Base-by-base conservation (phyloP, 2,329 filamentous ascomycete species). In the Nemania sp. region DNA sequence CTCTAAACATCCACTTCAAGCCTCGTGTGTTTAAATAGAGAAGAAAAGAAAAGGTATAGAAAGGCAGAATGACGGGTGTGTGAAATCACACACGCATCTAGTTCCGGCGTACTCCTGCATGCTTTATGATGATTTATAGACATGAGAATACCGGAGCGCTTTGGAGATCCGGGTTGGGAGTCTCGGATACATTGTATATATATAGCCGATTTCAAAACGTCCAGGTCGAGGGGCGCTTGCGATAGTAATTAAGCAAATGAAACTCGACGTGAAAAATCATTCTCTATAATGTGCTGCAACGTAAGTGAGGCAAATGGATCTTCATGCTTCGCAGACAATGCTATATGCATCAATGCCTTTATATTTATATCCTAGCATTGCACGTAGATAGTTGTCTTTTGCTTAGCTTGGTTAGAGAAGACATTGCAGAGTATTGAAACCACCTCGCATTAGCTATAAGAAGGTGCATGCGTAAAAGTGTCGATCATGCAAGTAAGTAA, bases 1-100 rank as follows among this genome's bases (percentile, higher is more conserved):
- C 63, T 14, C 54, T 73, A 55, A 70, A 68, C 34, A 64, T 73
- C 11, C 59, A 66, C 52, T 53, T 67, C 52, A 63, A 54, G 17
- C 61, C 61, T 12, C 57, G 57, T 24, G 57, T 59, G 33, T 59
- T 59, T 57, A 49, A 58, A 42, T 24, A 46, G 17, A 42, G 14
- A 24, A 28, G 30, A 19, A 26, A 43, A 26, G n/a, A 11, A 46
- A 31, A 41, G 31, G n/a, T 20, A 40, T 34, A 33, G 37, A 31
- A 33, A 40, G 34, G 22, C 11, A 22, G 34, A 28, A 36, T 30
- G 22, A 19, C 36, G 23, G 22, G 28, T 39, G 39, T 31, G 39
- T 20, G n/a, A 31, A 31, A 11, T 11, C 9, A 31, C 8, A 11
- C 14, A 19, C 11, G 5, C 20, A 54, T 40, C 44, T 55, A 49